Evolutionary conservation across 75 land plant species (phyloP).

Genomic region (Isoetes taiwanensis): DNA sequence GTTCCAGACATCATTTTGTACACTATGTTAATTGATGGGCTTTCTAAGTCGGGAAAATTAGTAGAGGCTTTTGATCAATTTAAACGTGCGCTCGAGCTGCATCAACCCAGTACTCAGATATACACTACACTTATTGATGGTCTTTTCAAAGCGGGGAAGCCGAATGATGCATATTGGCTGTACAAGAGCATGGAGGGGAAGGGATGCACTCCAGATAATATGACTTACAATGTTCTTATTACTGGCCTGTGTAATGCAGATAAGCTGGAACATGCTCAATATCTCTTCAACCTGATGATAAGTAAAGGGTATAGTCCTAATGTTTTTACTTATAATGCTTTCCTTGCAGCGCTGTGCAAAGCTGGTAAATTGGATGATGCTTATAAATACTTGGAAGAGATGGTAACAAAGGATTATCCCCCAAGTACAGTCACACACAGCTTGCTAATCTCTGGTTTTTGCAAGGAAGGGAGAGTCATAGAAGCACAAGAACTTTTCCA

Average conservation of each 20-base stretch:
- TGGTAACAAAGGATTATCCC: constrained; percentile 26
- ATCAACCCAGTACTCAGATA: too few species aligned
- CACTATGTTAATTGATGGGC: constrained; percentile 31
- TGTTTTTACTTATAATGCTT: constrained; percentile 17
- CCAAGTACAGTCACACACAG: constrained; percentile 33
- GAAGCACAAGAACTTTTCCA: constrained; percentile 36
- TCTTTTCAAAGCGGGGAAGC: constrained; percentile 54
- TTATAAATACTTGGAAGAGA: constrained; percentile 24
- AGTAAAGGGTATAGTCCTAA: constrained; percentile 34
- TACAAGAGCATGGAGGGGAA: constrained; percentile 29
- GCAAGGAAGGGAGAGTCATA: constrained; percentile 33
- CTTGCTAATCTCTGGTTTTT: constrained; percentile 32
- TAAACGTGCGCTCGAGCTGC: too few species aligned
- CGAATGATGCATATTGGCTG: constrained; percentile 35
- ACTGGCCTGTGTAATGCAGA: constrained; percentile 30
- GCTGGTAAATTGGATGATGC: constrained; percentile 28
- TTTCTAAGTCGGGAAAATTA: not conserved
- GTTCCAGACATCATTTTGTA: constrained; percentile 32
- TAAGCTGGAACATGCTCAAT: constrained; percentile 24
- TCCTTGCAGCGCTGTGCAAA: constrained; percentile 30
- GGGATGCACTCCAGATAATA: constrained; percentile 20
- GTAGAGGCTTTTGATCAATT: not conserved
- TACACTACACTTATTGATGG: constrained; percentile 49
- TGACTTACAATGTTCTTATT: constrained; percentile 34
- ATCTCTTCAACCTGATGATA: constrained; percentile 22